Conservation (phyloP, 1,139 yeast genomes). For the Geotrichum macrosporum region DNA sequence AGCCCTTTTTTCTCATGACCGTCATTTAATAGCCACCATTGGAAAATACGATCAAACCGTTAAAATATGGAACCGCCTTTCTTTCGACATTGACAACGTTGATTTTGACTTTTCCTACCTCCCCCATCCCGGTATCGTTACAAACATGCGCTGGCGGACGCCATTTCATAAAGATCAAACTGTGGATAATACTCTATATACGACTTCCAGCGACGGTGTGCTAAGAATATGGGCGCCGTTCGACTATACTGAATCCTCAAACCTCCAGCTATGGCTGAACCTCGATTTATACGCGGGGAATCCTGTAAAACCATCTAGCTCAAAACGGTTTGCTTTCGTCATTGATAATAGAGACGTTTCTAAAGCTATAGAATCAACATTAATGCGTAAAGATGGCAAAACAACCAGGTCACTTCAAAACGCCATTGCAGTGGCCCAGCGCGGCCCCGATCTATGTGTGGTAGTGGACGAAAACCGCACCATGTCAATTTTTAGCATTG, state of each 20-base stretch:
- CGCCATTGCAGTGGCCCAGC: slow-evolving; percentile 22
- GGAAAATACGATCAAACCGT: slow-evolving; percentile 56
- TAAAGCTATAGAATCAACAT: slow-evolving; percentile 39
- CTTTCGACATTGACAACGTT: slow-evolving; percentile 62
- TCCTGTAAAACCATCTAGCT: slow-evolving; percentile 25
- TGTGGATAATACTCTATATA: slow-evolving; percentile 49
- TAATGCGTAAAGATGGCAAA: slow-evolving; percentile 21
- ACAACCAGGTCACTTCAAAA: slow-evolving; percentile 19
- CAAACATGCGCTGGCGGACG: slow-evolving; percentile 39
- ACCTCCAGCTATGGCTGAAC: slow-evolving; percentile 57
- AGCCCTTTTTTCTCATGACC: slow-evolving; percentile 58
- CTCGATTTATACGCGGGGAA: slow-evolving; percentile 41
- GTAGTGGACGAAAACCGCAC: slow-evolving; percentile 47
- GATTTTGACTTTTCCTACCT: slow-evolving; percentile 69
- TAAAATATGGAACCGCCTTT: slow-evolving; percentile 74
- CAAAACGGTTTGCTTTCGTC: slow-evolving; percentile 45
- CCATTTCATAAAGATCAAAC: slow-evolving; percentile 30
- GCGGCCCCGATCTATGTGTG: slow-evolving; percentile 52
- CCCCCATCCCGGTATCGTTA: slow-evolving; percentile 58
- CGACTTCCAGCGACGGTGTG: slow-evolving; percentile 52
- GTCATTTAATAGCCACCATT: slow-evolving; percentile 61
- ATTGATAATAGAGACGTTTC: slow-evolving; percentile 56
- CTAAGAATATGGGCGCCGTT: slow-evolving; percentile 72
- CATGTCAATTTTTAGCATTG: slow-evolving; percentile 48
- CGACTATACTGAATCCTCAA: slow-evolving; percentile 40